These are phyloP conservation scores for Jaltomata sinuosa DNA, from an alignment of 257 asterid species.

Conservation along the genomic window DNA sequence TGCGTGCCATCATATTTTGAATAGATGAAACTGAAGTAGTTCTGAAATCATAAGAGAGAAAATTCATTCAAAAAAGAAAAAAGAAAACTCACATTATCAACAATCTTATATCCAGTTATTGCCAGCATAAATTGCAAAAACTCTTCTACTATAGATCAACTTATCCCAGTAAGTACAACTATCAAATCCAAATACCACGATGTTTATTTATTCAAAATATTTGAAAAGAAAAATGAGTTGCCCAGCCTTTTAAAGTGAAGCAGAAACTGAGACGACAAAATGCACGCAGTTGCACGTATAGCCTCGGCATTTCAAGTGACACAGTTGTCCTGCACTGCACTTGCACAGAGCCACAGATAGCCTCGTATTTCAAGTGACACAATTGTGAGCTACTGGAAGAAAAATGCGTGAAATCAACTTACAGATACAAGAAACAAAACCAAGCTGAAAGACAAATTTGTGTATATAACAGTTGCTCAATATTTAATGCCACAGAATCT, in stretches of 20 bases:
- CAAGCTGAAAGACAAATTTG: too few relatives aligned
- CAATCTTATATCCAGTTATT: background rate
- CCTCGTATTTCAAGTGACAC: too few relatives aligned
- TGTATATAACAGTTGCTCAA: background rate
- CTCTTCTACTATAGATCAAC: background rate
- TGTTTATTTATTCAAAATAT: background rate
- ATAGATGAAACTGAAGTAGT: background rate
- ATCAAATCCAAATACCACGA: background rate
- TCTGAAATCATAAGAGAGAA: background rate
- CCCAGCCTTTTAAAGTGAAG: background rate
- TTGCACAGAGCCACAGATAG: too few relatives aligned
- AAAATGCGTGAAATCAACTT: too few relatives aligned
- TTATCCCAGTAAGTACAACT: background rate
- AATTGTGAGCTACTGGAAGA: too few relatives aligned
- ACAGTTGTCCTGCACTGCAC: too few relatives aligned
- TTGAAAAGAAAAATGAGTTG: background rate
- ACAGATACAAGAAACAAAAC: too few relatives aligned
- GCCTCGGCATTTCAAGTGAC: too few relatives aligned
- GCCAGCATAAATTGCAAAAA: background rate
- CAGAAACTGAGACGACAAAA: background rate
- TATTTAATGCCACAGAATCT: background rate
- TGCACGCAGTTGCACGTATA: too few relatives aligned
- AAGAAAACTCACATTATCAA: background rate
- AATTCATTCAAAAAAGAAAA: background rate
- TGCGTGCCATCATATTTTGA: background rate